A percentile compares a stretch with the other conserved stretches of the same genome.
Conservation (phyloP, 179 eudicot species). For the Spinacia oleracea region DNA sequence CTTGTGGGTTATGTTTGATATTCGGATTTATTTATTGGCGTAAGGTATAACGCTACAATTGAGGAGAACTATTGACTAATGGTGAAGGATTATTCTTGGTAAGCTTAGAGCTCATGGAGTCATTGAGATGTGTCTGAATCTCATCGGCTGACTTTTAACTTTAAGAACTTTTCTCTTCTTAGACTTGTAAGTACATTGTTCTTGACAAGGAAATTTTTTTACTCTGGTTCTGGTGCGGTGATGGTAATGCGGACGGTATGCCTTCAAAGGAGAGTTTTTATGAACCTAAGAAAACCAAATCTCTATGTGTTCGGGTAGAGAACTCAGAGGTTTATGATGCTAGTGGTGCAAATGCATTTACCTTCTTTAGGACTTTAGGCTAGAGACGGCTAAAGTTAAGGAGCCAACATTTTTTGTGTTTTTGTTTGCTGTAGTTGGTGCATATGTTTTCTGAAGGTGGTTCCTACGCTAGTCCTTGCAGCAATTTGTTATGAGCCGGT, state of each 20-base stretch:
- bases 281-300: background rate
- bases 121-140: background rate
- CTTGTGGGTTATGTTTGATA: too few species aligned
- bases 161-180: background rate
- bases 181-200: too few species aligned
- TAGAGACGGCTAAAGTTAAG: background rate
- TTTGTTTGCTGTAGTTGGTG: too few species aligned
- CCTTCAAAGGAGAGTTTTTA: background rate
- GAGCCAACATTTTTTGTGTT: background rate
- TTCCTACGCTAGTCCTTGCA: too few species aligned
- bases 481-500: too few species aligned
- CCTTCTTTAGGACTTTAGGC: background rate
- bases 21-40: too few species aligned
- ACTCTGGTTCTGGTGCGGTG: background rate
- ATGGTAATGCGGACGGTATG: background rate
- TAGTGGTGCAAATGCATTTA: background rate
- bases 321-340: background rate
- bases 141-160: background rate
- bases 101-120: background rate
- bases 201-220: background rate
- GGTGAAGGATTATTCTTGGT: background rate
- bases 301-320: background rate
- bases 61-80: too few species aligned
- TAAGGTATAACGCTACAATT: too few species aligned
- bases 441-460: too few species aligned